Evolutionary conservation across 768 basidiomycete species (phyloP), one percentile per base, ranked within the genome.

Genomic region (Pleurotus tuoliensis): DNA sequence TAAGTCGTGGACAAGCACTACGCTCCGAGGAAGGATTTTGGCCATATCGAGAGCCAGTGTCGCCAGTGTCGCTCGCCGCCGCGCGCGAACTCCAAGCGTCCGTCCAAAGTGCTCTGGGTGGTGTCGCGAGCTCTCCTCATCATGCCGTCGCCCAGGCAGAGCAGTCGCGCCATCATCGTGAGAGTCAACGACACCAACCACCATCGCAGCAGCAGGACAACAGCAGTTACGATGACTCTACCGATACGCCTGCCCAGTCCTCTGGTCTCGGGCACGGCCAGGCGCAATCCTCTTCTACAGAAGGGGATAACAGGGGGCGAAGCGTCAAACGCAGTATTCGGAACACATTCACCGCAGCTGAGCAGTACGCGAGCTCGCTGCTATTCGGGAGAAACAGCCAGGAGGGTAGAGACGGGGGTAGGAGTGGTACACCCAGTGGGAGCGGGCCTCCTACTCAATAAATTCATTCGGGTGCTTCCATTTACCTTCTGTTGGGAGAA

Each of bases 271-370:
- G 48, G 20, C 48, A 50, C n/a, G 48, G 48, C 15, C 51, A 40
- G n/a, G 15, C 41, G 20, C 41, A 44, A 7, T 44, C 41, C 20
- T 44, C 57, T 56, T 54, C 27, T 16, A 15, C 25, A 15, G 70
- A 63, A 45, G 70, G 68, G 30, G 83, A 79, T 58, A 74, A 67
- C 40, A 72, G 83, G 56, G 84, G 83, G 24, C 71, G 86, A 61
- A 85, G 80, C 62, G 83, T 85, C 38, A 87, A 81, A 67, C 76
- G 83, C 59, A 84, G 81, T 61, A 62, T 90, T 50, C 79, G 88
- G 48, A 88, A 80, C 57, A 88, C 87, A 12, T 68, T 90, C 45
- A 82, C 77, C 55, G 84, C 81, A 37, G 88, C 89, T 9, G 88
- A 90, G 63, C 82, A 86, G 55, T 86, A 86, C 64, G 83, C 86